Evolutionary conservation across 2,329 filamentous ascomycete genomes (phyloP), one percentile per base, ranked within the genome.

Genomic region (Emericellopsis cladophorae): DNA sequence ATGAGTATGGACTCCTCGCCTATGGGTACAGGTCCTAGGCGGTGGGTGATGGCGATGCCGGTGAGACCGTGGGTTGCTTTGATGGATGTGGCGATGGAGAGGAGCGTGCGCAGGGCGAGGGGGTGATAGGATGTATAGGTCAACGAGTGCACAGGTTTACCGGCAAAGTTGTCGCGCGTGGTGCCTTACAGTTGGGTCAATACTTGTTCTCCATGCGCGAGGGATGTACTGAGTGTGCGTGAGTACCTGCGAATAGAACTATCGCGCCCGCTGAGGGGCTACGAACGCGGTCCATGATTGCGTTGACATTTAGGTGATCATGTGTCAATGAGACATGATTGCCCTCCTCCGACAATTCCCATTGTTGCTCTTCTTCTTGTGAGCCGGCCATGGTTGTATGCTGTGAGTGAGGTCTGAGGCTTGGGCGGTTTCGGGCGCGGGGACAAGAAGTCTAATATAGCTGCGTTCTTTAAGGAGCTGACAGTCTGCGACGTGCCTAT

Each of bases 1-100:
- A 96, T 88, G 42, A 93, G 65, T 45, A 98, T 90, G 56, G 86
- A 94, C 64, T 95, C 89, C 61, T 95, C 86, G n/a, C 80, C 83
- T 42, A 96, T 81, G 3, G 86, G 85, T 14, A 95, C 90, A 16
- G 76, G 71, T 0, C 92, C 92, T 4, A 96, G 69, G 4, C 90
- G 76, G 62, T 96, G 92, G 12, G 84, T 70, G 58, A 96, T 84
- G 39, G 82, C 79, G 44, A 96, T 78, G 7, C 77, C 82, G 31
- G 75, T 73, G 15, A 95, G 72, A 1, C 59, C 62, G 56, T 94
- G 79, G 48, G 76, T 78, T 10, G 60, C 53, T 14, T 62, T 59
- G 4, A 89, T 61, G 4, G 66, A 58, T 6, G 66, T 61, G 33
- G 77, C 76, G 50, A 92, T 86, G 16, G 59, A 54, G 36, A 78